phyloP scores from a whole-genome alignment of 139 green algal genomes.

The Pycnococcus provasolii region DNA sequence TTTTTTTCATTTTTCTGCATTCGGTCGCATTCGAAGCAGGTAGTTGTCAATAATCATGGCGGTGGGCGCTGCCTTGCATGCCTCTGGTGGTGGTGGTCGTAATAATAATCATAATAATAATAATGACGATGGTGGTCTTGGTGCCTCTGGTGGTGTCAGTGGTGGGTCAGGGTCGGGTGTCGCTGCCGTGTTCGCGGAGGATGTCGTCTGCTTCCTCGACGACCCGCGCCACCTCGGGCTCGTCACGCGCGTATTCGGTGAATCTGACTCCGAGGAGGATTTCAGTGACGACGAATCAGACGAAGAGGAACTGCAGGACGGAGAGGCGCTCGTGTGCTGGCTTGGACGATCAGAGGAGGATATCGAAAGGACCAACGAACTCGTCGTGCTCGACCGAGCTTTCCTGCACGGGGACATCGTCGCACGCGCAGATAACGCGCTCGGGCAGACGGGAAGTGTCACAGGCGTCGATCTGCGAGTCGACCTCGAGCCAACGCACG shows the following conservation, averaged over 20 bases:
- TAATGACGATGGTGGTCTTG: too few relatives aligned
- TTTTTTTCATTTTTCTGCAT: too few relatives aligned
- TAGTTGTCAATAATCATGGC: too few relatives aligned
- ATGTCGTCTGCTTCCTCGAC: slow-evolving; percentile 7
- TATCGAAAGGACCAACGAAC: neutral
- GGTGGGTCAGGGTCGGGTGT: too few relatives aligned
- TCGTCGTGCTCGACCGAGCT: slow-evolving; percentile 31
- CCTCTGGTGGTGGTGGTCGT: too few relatives aligned
- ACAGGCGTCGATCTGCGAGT: slow-evolving; percentile 23
- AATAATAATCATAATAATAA: too few relatives aligned
- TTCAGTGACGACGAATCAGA: slow-evolving; percentile 9
- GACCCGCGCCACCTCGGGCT: neutral
- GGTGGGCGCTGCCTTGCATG: too few relatives aligned
- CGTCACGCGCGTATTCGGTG: slow-evolving; percentile 4
- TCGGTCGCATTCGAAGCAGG: too few relatives aligned
- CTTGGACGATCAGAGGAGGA: slow-evolving; percentile 5
- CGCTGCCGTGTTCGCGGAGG: neutral
- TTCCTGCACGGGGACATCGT: slow-evolving; percentile 39
- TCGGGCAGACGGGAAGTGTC: slow-evolving; percentile 33
- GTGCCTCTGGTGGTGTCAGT: too few relatives aligned
- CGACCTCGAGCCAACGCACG: slow-evolving; percentile 21
- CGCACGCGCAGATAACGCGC: slow-evolving; percentile 24
- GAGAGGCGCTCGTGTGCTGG: slow-evolving; percentile 29
- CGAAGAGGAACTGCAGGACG: slow-evolving; percentile 23
- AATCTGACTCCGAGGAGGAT: neutral